Evolutionary conservation across 257 asterid species (phyloP).

Genomic region (Henckelia pumila): DNA sequence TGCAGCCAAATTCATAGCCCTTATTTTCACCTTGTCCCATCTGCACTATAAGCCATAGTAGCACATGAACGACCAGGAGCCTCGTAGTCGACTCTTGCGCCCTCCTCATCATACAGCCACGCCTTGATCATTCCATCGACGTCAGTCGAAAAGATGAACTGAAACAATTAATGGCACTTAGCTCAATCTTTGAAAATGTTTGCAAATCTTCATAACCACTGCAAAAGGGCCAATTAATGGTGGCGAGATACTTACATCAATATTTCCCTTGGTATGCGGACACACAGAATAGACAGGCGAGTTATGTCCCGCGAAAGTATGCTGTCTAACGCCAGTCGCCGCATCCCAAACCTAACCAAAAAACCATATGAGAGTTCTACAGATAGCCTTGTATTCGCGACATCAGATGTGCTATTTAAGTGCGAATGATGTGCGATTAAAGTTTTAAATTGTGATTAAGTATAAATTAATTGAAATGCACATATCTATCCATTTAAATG

Average conservation of each 20-base stretch:
- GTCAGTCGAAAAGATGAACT: conserved; percentile 64
- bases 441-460: no score
- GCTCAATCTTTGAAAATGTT: not conserved
- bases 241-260: conserved; percentile 34
- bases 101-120: conserved; percentile 60
- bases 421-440: no score
- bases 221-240: conserved; percentile 12
- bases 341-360: conserved; percentile 56
- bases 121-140: conserved; percentile 71
- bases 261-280: conserved; percentile 41
- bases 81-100: conserved; percentile 55
- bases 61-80: conserved; percentile 64
- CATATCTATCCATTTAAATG: no score
- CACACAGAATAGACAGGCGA: conserved; percentile 53
- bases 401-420: no score
- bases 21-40: conserved; percentile 58
- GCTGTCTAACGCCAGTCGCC: conserved; percentile 39
- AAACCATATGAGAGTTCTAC: conserved; percentile 14
- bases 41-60: conserved; percentile 64
- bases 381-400: conserved; percentile 20
- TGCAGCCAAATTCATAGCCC: no score
- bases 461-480: no score
- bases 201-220: not conserved
- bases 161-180: conserved; percentile 6
- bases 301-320: conserved; percentile 47